Evolutionary conservation across 805 yeast genomes (phyloP).

Genomic region (Ogataea methanolica): DNA sequence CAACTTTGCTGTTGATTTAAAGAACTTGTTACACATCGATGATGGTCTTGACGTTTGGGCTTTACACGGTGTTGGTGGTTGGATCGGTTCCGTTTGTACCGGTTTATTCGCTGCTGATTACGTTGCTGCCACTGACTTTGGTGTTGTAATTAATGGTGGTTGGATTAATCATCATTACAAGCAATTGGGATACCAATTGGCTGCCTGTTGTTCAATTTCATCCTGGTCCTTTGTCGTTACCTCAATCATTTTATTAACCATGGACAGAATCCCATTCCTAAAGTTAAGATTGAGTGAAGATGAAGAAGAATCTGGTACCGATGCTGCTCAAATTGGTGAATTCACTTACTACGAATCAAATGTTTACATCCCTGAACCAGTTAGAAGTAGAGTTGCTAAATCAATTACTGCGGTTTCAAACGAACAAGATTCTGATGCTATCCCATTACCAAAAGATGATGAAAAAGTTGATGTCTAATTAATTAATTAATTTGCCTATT

Average conservation of each 20-base stretch:
- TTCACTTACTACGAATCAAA: conserved; percentile 67
- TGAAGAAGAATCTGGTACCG: conserved; percentile 85
- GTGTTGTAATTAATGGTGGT: conserved; percentile 66
- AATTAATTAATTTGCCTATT: not conserved
- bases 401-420: conserved; percentile 20
- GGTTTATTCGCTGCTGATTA: conserved; percentile 93
- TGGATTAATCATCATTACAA: conserved; percentile 80
- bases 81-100: conserved; percentile 75
- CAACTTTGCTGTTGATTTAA: conserved; percentile 82
- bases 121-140: conserved; percentile 78
- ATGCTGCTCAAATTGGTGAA: conserved; percentile 88
- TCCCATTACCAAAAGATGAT: conserved; percentile 27
- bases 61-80: conserved; percentile 91
- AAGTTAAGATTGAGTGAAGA: conserved; percentile 80
- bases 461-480: conserved; percentile 20
- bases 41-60: conserved; percentile 96
- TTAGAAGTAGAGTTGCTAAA: conserved; percentile 46
- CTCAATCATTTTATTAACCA: conserved; percentile 54
- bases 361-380: conserved; percentile 71
- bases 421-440: conserved; percentile 23
- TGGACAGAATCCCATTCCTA: conserved; percentile 77
- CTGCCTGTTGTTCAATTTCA: conserved; percentile 67
- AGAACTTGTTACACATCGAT: conserved; percentile 68
- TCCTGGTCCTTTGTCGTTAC: conserved; percentile 76
- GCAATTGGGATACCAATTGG: conserved; percentile 86